These are phyloP conservation scores for Chrysanthemum seticuspe DNA, from an alignment of 129 eudicot genomes.

Conservation along the genomic window DNA sequence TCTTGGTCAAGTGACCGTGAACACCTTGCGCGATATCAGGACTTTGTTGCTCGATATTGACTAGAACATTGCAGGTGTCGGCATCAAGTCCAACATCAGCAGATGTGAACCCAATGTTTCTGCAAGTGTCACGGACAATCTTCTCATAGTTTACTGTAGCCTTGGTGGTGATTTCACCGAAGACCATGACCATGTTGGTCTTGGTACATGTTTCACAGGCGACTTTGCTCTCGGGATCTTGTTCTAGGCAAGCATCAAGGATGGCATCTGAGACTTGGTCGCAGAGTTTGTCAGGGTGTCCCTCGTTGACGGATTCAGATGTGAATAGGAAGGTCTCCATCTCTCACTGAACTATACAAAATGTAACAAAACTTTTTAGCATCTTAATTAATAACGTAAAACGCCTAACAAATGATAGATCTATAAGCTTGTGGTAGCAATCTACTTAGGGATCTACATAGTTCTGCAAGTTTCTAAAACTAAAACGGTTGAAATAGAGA, in stretches of 20 bases:
- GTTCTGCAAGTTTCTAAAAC: constrained; percentile 1
- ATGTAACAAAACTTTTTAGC: constrained; percentile 4
- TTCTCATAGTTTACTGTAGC: constrained; percentile 54
- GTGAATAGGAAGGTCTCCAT: constrained; percentile 78
- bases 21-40: constrained; percentile 70
- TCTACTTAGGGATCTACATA: not conserved
- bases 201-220: constrained; percentile 67
- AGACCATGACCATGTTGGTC: constrained; percentile 67
- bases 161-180: constrained; percentile 67
- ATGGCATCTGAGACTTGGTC: constrained; percentile 70
- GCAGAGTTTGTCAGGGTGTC: constrained; percentile 68
- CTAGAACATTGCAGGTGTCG: constrained; percentile 56
- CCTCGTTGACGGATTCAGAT: constrained; percentile 66
- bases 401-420: not conserved
- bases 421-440: not conserved
- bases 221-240: constrained; percentile 65
- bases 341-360: constrained; percentile 30
- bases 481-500: not conserved
- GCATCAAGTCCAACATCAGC: constrained; percentile 73
- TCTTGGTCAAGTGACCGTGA: constrained; percentile 66
- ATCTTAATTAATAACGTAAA: not conserved
- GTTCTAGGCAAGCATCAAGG: constrained; percentile 65
- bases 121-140: constrained; percentile 58
- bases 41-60: constrained; percentile 63
- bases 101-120: constrained; percentile 62